These are phyloP conservation scores for Trichoderma parareesei DNA, from an alignment of 495 filamentous ascomycete genomes.

Conservation along the genomic window DNA sequence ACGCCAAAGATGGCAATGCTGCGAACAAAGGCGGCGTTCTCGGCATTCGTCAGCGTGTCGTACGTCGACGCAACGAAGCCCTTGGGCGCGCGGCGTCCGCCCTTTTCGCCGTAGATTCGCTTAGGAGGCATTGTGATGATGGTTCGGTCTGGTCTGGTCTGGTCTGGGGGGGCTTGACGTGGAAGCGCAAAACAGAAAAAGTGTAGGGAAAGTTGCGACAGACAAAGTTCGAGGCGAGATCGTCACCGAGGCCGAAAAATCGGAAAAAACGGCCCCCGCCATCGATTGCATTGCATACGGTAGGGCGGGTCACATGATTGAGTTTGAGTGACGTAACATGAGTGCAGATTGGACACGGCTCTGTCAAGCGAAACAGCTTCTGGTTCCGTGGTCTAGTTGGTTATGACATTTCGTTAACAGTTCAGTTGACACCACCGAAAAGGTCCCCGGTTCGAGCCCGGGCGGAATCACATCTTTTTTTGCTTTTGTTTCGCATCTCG, in stretches of 20 bases:
- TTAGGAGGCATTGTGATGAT: conserved; percentile 31
- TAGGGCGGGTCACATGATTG: conserved; percentile 1
- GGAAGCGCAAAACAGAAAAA: neutral
- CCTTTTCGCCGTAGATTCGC: conserved; percentile 22
- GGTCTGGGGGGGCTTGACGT: neutral
- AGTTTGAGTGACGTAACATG: too few species aligned
- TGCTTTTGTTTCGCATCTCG: neutral
- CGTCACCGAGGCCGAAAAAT: conserved; percentile 3
- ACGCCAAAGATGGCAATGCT: conserved; percentile 68
- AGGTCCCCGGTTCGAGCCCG: conserved; percentile 9
- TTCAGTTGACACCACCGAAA: conserved; percentile 5
- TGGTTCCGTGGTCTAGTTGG: conserved; percentile 10
- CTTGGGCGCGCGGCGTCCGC: conserved; percentile 24
- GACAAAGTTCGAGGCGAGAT: neutral
- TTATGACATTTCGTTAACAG: conserved; percentile 10
- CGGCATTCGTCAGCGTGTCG: conserved; percentile 56
- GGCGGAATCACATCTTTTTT: conserved; percentile 9
- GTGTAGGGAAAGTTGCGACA: neutral
- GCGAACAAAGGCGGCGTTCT: conserved; percentile 68
- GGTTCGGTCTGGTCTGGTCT: conserved; percentile 6
- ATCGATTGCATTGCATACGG: neutral
- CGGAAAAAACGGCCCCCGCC: neutral
- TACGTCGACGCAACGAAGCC: conserved; percentile 43
- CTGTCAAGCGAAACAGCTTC: neutral
- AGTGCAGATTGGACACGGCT: neutral